phyloP scores from a whole-genome alignment of 495 filamentous ascomycete species.

The Penicillium turbatum region DNA sequence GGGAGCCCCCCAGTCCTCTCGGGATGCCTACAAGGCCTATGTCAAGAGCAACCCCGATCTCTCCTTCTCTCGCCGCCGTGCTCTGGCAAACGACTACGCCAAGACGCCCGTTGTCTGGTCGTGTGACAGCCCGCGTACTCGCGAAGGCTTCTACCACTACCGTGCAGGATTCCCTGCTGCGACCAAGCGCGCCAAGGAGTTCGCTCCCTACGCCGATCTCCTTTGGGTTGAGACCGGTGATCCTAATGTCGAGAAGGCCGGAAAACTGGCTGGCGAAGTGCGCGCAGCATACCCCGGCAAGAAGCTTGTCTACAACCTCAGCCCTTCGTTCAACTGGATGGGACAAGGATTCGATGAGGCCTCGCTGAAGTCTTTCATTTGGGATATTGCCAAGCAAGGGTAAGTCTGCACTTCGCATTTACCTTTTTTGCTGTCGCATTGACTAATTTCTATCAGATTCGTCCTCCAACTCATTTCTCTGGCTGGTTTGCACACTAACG shows the following conservation, averaged over 20 bases:
- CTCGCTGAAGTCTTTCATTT: slow-evolving; percentile 81
- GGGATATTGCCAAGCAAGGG: slow-evolving; percentile 91
- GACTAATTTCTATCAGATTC: slow-evolving; percentile 48
- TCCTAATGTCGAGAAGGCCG: slow-evolving; percentile 72
- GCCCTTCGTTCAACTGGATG: slow-evolving; percentile 98
- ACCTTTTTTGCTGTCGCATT: not conserved
- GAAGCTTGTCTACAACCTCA: slow-evolving; percentile 92
- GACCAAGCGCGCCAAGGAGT: slow-evolving; percentile 87
- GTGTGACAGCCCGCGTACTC: slow-evolving; percentile 89
- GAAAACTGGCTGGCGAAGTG: slow-evolving; percentile 70
- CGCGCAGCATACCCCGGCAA: slow-evolving; percentile 63
- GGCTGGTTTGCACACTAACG: slow-evolving; percentile 84
- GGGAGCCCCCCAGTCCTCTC: slow-evolving; percentile 54
- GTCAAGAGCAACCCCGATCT: slow-evolving; percentile 63
- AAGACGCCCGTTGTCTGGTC: slow-evolving; percentile 69
- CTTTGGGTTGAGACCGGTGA: slow-evolving; percentile 96
- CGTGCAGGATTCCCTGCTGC: slow-evolving; percentile 80
- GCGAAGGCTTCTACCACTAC: slow-evolving; percentile 97
- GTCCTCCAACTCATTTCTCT: slow-evolving; percentile 90
- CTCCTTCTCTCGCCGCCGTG: slow-evolving; percentile 69
- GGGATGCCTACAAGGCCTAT: slow-evolving; percentile 59
- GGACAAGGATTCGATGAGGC: slow-evolving; percentile 81
- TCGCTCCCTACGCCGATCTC: slow-evolving; percentile 88
- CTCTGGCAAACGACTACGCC: slow-evolving; percentile 61
- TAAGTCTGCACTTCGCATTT: slow-evolving; percentile 20